Conservation (phyloP, 1,284 basidiomycete genomes). For the Coniferiporia sulphurascens region DNA sequence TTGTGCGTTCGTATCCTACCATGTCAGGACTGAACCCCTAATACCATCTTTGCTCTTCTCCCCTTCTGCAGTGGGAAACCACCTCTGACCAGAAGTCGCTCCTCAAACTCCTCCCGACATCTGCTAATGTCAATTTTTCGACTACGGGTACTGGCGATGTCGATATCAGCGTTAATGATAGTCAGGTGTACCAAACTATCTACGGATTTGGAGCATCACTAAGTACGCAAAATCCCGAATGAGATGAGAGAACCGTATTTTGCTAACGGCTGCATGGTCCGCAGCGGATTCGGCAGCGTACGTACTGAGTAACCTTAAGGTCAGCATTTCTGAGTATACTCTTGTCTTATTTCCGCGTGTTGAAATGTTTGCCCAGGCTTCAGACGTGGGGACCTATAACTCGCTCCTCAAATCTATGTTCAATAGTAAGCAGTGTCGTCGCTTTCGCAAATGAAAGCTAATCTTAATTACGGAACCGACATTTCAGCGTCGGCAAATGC, state of each 20-base stretch:
- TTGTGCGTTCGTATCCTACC: conserved; percentile 1
- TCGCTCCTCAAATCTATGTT: conserved; percentile 15
- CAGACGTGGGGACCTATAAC: conserved; percentile 5
- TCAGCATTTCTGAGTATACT: conserved; percentile 17
- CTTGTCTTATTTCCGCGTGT: not conserved
- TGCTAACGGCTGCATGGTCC: not conserved
- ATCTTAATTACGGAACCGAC: not conserved
- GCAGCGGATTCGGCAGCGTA: conserved; percentile 47
- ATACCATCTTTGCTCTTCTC: not conserved
- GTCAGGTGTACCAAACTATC: conserved; percentile 38
- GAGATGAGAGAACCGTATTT: not conserved
- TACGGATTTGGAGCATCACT: conserved; percentile 45
- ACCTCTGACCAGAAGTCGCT: conserved; percentile 2
- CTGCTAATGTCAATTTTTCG: conserved; percentile 30
- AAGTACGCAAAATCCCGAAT: conserved; percentile 31
- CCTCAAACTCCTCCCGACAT: not conserved
- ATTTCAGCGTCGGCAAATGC: conserved; percentile 11
- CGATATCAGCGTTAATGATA: conserved; percentile 41
- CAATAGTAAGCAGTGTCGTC: conserved; percentile 4
- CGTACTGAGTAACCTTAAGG: conserved; percentile 44
- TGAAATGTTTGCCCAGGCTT: not conserved
- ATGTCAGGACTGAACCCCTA: not conserved
- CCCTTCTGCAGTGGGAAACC: conserved; percentile 7
- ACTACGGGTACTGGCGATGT: conserved; percentile 38
- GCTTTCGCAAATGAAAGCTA: not conserved